A percentile compares a stretch with the other conserved stretches of the same genome.
phyloP scores from a whole-genome alignment of 2,329 filamentous ascomycete genomes.

The Huntiella savannae region DNA sequence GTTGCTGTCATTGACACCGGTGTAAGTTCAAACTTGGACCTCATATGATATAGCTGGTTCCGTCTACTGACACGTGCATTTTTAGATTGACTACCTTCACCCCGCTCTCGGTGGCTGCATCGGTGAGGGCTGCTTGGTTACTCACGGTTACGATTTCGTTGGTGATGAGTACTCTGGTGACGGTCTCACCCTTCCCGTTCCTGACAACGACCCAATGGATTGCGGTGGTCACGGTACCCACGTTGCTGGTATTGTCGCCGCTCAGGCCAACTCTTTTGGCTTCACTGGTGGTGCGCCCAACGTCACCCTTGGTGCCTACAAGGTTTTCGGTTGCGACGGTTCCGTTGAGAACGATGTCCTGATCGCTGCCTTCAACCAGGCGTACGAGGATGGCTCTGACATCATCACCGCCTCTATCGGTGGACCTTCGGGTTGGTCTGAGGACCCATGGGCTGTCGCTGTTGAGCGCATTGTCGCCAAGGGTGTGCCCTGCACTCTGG shows the following conservation, averaged over 20 bases:
- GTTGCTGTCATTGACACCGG: conserved; percentile 35
- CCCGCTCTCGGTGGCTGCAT: conserved; percentile 46
- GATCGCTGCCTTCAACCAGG: conserved; percentile 38
- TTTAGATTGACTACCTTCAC: conserved; percentile 40
- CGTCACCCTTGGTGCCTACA: conserved; percentile 36
- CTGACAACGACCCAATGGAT: conserved; percentile 34
- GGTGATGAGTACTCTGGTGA: conserved; percentile 31
- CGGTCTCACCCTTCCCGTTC: conserved; percentile 17
- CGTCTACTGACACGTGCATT: background rate
- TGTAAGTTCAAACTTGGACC: conserved; percentile 21
- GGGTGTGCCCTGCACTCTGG: conserved; percentile 32
- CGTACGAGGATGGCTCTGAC: conserved; percentile 37
- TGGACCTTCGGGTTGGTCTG: conserved; percentile 30
- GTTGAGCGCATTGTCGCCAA: conserved; percentile 33
- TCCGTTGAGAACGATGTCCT: conserved; percentile 34
- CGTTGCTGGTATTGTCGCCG: conserved; percentile 43
- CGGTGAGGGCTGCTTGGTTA: conserved; percentile 37
- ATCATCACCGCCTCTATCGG: conserved; percentile 38
- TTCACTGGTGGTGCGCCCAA: conserved; percentile 34
- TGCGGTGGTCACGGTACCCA: conserved; percentile 42
- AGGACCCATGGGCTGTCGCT: conserved; percentile 30
- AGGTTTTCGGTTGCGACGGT: conserved; percentile 36
- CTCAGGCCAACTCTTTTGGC: conserved; percentile 29
- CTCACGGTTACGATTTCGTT: conserved; percentile 37
- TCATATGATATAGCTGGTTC: background rate